A percentile compares a stretch with the other conserved stretches of the same genome.
phyloP scores from a whole-genome alignment of 306 rosid species.

The Begonia fuchsioides region DNA sequence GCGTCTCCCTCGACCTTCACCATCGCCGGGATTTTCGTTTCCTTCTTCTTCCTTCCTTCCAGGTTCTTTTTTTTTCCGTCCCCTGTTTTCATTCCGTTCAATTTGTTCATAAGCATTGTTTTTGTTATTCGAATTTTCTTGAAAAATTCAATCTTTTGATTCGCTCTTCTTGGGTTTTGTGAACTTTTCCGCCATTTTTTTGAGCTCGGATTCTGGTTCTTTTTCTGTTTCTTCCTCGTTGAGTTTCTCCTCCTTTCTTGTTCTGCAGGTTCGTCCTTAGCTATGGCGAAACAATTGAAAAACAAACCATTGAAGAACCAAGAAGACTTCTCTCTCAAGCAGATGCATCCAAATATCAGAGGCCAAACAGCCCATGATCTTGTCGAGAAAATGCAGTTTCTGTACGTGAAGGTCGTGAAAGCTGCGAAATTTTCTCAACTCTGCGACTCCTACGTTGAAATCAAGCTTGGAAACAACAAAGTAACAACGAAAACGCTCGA shows the following conservation, averaged over 20 bases:
- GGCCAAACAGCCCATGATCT: constrained; percentile 19
- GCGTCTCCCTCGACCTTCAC: not conserved
- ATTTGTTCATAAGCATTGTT: not conserved
- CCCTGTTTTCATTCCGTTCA: not conserved
- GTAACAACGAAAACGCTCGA: constrained; percentile 16
- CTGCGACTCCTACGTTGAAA: constrained; percentile 17
- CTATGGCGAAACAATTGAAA: constrained; percentile 14
- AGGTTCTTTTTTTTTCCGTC: not conserved
- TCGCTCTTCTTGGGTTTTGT: too few species aligned
- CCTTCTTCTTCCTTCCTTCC: not conserved
- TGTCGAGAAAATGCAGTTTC: constrained; percentile 31
- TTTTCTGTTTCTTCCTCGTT: not conserved
- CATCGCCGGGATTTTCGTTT: not conserved
- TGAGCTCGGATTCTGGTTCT: not conserved
- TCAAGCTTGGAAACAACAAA: constrained; percentile 24
- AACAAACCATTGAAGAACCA: constrained; percentile 7
- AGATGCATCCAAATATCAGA: constrained; percentile 14
- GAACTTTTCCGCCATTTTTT: too few species aligned
- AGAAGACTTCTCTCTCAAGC: constrained; percentile 24
- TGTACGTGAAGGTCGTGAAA: constrained; percentile 23
- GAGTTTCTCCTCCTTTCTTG: not conserved
- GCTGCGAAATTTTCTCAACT: constrained; percentile 13
- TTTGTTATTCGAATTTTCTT: not conserved
- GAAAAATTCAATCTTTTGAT: too few species aligned
- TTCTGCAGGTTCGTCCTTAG: not conserved